Percentiles rank a stretch among this genome's conserved stretches.
Evolutionary conservation across 2,329 filamentous ascomycete genomes (phyloP).

Genomic region (Ceratocystis diversiconidia): DNA sequence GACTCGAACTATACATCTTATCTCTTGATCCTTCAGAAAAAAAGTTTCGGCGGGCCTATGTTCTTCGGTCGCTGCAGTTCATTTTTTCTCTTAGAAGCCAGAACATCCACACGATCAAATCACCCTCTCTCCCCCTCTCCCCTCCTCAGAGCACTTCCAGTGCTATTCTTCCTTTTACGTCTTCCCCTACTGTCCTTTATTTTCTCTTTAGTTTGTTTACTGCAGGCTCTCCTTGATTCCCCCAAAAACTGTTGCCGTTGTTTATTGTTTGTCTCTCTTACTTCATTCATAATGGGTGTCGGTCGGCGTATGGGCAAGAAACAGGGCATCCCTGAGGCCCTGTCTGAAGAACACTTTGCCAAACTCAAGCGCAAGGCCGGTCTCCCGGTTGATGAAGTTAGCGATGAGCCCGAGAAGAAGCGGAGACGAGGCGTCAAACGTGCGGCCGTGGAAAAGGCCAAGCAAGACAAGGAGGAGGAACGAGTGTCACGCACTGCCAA

Average conservation of each 20-base stretch:
- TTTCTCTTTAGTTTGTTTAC: neutral
- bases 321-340: slow-evolving; percentile 70
- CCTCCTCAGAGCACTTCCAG: neutral
- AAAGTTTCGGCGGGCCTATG: slow-evolving; percentile 30
- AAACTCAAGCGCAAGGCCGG: slow-evolving; percentile 76
- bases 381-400: slow-evolving; percentile 46
- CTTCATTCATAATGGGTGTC: slow-evolving; percentile 55
- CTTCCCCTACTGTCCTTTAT: too few species aligned
- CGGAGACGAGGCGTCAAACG: slow-evolving; percentile 28
- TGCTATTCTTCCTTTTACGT: neutral
- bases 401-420: slow-evolving; percentile 51
- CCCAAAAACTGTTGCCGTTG: neutral
- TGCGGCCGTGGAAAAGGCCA: slow-evolving; percentile 25
- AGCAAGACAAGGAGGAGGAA: slow-evolving; percentile 22
- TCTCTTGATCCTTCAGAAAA: slow-evolving; percentile 19
- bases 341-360: slow-evolving; percentile 66
- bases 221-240: neutral
- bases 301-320: slow-evolving; percentile 92
- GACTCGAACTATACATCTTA: slow-evolving; percentile 11
- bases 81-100: slow-evolving; percentile 2
- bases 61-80: slow-evolving; percentile 6
- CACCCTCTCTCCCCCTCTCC: neutral
- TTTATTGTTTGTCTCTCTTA: neutral
- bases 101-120: neutral
- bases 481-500: slow-evolving; percentile 24